Conservation (phyloP, 2,329 filamentous ascomycete genomes). For the Colletotrichum karsti region DNA sequence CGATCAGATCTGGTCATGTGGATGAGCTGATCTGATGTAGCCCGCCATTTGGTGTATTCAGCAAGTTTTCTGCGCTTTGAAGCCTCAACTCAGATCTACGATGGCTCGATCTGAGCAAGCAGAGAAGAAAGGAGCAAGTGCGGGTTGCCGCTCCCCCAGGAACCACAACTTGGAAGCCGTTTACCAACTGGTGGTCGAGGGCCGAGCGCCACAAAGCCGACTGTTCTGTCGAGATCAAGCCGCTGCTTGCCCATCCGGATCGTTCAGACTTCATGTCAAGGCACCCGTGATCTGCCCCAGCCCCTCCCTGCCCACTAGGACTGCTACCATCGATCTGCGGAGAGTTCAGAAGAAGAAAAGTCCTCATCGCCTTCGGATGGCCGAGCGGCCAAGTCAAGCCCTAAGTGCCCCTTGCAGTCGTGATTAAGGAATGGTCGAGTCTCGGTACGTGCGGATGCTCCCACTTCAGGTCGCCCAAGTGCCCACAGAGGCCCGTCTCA, state of each 20-base stretch:
- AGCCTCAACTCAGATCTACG: slow-evolving; percentile 11
- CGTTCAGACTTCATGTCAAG: neutral
- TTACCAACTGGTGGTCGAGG: neutral
- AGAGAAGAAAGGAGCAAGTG: neutral
- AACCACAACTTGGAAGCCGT: neutral
- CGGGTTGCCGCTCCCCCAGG: slow-evolving; percentile 11
- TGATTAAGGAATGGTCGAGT: slow-evolving; percentile 5
- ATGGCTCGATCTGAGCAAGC: slow-evolving; percentile 20
- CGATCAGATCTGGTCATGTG: slow-evolving; percentile 16
- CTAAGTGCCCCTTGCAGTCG: slow-evolving; percentile 17
- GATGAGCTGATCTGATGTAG: neutral
- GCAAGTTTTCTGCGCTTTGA: neutral
- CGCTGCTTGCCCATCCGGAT: neutral
- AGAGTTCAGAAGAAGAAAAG: slow-evolving; percentile 25
- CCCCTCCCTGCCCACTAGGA: slow-evolving; percentile 24
- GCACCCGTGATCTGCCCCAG: slow-evolving; percentile 13
- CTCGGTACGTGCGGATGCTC: slow-evolving; percentile 11
- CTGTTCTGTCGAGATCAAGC: neutral
- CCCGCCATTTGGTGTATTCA: neutral
- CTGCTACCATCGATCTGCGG: slow-evolving; percentile 28
- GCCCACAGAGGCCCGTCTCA: slow-evolving; percentile 7
- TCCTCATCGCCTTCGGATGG: neutral
- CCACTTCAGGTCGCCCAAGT: slow-evolving; percentile 2
- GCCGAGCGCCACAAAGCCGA: neutral
- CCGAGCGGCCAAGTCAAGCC: slow-evolving; percentile 12